Evolutionary conservation across 2,329 filamentous ascomycete genomes (phyloP).

Genomic region (Seiridium cupressi): DNA sequence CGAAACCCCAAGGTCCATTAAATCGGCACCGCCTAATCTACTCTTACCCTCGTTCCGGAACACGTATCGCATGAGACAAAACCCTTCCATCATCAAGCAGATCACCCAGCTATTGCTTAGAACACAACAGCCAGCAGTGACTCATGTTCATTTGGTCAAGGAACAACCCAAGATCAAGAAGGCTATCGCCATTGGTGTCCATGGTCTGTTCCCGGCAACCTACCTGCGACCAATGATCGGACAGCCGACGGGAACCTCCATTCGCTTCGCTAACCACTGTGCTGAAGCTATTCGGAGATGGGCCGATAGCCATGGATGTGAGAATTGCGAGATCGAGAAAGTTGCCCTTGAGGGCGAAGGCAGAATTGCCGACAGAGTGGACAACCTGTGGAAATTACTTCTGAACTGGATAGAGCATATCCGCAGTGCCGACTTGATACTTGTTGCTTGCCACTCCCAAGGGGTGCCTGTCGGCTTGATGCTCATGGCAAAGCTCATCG

Average conservation of each 20-base stretch:
- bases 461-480: slow-evolving; percentile 93
- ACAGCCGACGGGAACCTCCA: slow-evolving; percentile 91
- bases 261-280: slow-evolving; percentile 86
- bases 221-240: slow-evolving; percentile 88
- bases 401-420: slow-evolving; percentile 95
- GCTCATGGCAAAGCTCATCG: slow-evolving; percentile 87
- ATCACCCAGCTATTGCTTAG: slow-evolving; percentile 57
- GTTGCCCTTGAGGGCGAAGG: slow-evolving; percentile 94
- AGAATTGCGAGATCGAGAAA: slow-evolving; percentile 83
- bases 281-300: slow-evolving; percentile 82
- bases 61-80: slow-evolving; percentile 66
- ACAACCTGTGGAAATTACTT: slow-evolving; percentile 90
- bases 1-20: slow-evolving; percentile 31
- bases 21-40: slow-evolving; percentile 53
- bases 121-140: slow-evolving; percentile 54
- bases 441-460: slow-evolving; percentile 94
- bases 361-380: slow-evolving; percentile 83
- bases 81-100: slow-evolving; percentile 69
- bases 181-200: slow-evolving; percentile 85
- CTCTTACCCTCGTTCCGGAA: slow-evolving; percentile 67
- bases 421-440: slow-evolving; percentile 79
- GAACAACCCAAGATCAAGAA: slow-evolving; percentile 73
- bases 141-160: slow-evolving; percentile 70
- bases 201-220: slow-evolving; percentile 88
- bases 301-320: slow-evolving; percentile 71